Evolutionary conservation across 768 basidiomycete species (phyloP), one percentile per base, ranked within the genome.

Genomic region (Omphalotus guepiniiformis): DNA sequence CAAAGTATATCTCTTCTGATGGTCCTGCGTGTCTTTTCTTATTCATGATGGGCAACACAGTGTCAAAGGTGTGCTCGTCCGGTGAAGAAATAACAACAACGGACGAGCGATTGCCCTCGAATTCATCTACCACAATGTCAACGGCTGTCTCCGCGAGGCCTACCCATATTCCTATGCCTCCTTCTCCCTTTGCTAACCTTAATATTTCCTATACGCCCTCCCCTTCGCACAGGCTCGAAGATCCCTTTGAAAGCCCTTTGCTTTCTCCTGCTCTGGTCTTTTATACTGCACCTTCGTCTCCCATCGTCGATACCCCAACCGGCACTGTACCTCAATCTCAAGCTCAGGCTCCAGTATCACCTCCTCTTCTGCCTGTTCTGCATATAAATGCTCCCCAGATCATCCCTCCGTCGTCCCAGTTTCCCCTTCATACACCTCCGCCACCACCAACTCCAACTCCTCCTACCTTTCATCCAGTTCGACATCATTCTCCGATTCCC

Each of bases 241-340:
- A 67, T 46, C 68, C 65, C 1, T 39, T 67, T 39, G 67, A 62
- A 7, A 65, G 66, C 0, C 70, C 70, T 2, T 58, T 69, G 37
- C 52, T 66, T 44, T 71, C 70, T 5, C 69, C 70, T 2, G 60
- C 62, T 13, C 66, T 69, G 53, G 59, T 63, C 28, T 78, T 77
- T 51, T 69, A 68, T 55, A 75, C 76, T 4, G 75, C 78, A 3
- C 78, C 74, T 21, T 70, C 70, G 5, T 71, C 74, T 28, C 75
- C 73, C 25, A 58, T 70, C 51, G 58, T 65, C 44, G 63, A 64
- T 50, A 64, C 59, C 52, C 44, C 59, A 61, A 55, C 61, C 59
- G 51, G 48, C 59, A 57, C 70, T 65, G 50, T 73, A 55, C 50
- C 77, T 58, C 42, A 65, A 65, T 45, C 70, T 65, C 56, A 74